Evolutionary conservation across 2,329 filamentous ascomycete species (phyloP).

Genomic region (Onygena corvina): DNA sequence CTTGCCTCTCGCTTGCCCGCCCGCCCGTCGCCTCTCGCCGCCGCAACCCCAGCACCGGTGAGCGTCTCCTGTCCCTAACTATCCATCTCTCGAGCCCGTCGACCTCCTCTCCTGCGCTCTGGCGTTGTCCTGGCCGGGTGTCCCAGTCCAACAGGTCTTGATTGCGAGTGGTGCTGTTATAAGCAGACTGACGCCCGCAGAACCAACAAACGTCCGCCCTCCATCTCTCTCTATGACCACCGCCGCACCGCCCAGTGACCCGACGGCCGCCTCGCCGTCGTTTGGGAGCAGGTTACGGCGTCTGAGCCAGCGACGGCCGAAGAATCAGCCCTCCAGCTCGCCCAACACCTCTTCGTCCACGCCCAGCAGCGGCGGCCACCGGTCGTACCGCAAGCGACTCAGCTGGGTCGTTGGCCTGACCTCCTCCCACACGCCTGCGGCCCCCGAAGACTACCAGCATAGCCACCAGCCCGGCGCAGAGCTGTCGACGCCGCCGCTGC

Average conservation of each 20-base stretch:
- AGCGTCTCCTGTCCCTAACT: too few relatives aligned
- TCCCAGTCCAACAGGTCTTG: too few relatives aligned
- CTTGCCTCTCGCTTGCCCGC: too few relatives aligned
- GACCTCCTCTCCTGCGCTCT: too few relatives aligned
- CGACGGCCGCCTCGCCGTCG: slow-evolving; percentile 9
- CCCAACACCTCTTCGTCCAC: slow-evolving; percentile 20
- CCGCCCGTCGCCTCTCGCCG: too few relatives aligned
- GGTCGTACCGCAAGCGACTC: slow-evolving; percentile 27
- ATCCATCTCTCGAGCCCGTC: too few relatives aligned
- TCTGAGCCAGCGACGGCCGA: slow-evolving; percentile 31
- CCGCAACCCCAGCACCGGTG: too few relatives aligned
- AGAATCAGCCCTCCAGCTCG: slow-evolving; percentile 21
- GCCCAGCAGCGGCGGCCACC: slow-evolving; percentile 19
- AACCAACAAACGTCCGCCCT: neutral
- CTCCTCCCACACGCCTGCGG: slow-evolving; percentile 19
- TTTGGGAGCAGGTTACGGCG: slow-evolving; percentile 23
- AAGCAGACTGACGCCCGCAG: too few relatives aligned
- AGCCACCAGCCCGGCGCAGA: slow-evolving; percentile 9
- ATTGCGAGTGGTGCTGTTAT: too few relatives aligned
- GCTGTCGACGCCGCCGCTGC: too few relatives aligned
- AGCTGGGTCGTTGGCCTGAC: slow-evolving; percentile 27
- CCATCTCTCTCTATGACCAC: slow-evolving; percentile 9
- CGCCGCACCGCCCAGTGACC: slow-evolving; percentile 5
- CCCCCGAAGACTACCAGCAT: slow-evolving; percentile 13
- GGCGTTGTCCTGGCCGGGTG: too few relatives aligned